Base-by-base conservation (phyloP, 306 rosid genomes). In the Hylodesmum podocarpum region DNA sequence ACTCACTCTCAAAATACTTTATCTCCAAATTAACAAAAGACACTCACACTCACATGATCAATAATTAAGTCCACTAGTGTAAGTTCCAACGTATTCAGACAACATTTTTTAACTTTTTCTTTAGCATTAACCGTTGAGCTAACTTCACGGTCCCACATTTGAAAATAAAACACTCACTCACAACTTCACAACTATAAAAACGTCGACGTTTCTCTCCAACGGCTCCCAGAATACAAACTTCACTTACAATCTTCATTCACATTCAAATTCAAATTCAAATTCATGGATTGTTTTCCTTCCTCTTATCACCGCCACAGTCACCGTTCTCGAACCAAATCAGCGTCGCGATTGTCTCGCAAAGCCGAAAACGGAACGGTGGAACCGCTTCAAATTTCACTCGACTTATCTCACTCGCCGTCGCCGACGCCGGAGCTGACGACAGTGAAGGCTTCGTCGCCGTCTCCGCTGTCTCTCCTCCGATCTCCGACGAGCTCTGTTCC, bases 271-370 rank as follows among this genome's bases (percentile, higher is more conserved):
- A 33, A 70, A n/a, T 34, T 31, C 53, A 43, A 9, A 58, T 34
- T 70, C 59, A 91, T 91, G 97, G 97, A 85, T 55, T 84, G 87
- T 41, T 69, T 75, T 6, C 24, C 63, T 58, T 71, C 89, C 1
- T 88, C 87, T 37, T 61, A 85, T 67, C 84, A 66, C 33, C 88
- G 79, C 19, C 80, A 57, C 77, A 33, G 27, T 54, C 69, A 22
- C 12, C 76, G 75, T 0, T 84, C 84, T 3, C 79, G 84, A 27
- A 68, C 81, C 73, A 86, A 82, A 62, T 84, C 87, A 1, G 74
- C 87, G 40, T 77, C 93, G 12, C 83, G 90, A 2, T 86, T 47
- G 41, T 22, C 46, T 36, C 88, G 88, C 3, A 64, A 59, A 8
- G 72, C 25, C 3, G 82, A 84, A 50, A 72, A 80, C 28, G 75